phyloP scores from a whole-genome alignment of 306 rosid species.

The Canavalia gladiata region DNA sequence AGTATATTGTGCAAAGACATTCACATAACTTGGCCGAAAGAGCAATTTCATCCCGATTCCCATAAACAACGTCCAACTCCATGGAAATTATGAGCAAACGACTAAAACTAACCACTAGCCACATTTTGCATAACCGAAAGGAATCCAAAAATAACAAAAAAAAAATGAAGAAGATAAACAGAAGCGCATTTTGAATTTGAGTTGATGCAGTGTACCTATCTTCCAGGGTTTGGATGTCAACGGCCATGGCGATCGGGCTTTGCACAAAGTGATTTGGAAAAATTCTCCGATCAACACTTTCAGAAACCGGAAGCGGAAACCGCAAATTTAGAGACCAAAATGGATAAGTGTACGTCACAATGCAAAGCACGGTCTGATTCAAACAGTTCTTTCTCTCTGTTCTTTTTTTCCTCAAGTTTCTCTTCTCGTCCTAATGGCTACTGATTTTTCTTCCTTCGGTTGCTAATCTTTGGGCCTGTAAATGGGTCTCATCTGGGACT shows the following conservation, averaged over 20 bases:
- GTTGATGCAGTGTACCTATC: conserved; percentile 56
- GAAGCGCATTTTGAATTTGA: conserved; percentile 24
- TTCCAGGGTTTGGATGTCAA: conserved; percentile 60
- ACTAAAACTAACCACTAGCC: conserved; percentile 29
- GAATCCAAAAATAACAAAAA: conserved; percentile 9
- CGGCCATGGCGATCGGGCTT: conserved; percentile 60
- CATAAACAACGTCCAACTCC: conserved; percentile 10
- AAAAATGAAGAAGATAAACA: not conserved
- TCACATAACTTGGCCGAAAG: not conserved
- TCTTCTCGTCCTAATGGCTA: not conserved
- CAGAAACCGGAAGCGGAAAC: conserved; percentile 18
- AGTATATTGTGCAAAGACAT: not conserved
- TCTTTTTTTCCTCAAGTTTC: not conserved
- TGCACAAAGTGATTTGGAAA: conserved; percentile 23
- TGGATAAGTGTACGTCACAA: conserved; percentile 21
- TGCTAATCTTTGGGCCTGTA: not conserved
- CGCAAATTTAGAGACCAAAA: not conserved
- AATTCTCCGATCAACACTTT: conserved; percentile 37
- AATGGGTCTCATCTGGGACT: not conserved
- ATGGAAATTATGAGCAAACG: conserved; percentile 28
- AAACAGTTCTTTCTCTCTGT: not conserved
- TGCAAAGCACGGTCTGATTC: conserved; percentile 43
- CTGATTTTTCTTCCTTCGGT: not conserved
- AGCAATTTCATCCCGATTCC: conserved; percentile 11
- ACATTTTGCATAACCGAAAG: conserved; percentile 8